These are phyloP conservation scores for Colletotrichum limetticola DNA, from an alignment of 2,329 filamentous ascomycete genomes.

Conservation along the genomic window DNA sequence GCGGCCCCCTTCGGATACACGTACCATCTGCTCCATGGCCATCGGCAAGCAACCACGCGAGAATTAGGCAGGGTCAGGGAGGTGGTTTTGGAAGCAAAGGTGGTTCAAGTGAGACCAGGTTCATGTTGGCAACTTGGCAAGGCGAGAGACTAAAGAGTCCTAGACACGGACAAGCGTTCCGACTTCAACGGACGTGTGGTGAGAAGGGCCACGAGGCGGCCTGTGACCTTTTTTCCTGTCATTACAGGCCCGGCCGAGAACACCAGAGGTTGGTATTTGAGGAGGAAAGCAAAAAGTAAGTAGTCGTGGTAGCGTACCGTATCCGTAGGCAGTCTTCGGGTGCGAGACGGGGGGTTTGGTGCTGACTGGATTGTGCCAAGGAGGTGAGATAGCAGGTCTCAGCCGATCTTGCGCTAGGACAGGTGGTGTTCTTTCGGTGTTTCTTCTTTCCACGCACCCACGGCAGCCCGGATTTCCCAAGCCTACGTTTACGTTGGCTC, in stretches of 20 bases:
- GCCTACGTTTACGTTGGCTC: neutral
- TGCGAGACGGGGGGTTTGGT: too few relatives aligned
- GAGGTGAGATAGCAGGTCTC: conserved; percentile 40
- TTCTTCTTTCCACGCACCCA: neutral
- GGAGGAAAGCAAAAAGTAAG: neutral
- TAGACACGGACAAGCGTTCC: too few relatives aligned
- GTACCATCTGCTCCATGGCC: too few relatives aligned
- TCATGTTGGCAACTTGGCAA: neutral
- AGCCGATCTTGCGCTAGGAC: conserved; percentile 41
- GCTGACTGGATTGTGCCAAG: neutral
- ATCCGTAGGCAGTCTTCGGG: too few relatives aligned
- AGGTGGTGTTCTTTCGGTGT: neutral
- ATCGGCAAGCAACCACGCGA: neutral
- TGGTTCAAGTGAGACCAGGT: neutral
- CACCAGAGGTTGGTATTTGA: neutral
- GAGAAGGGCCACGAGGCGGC: neutral
- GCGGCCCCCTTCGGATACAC: neutral
- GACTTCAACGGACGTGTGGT: neutral
- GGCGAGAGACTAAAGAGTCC: too few relatives aligned
- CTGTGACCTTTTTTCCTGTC: neutral
- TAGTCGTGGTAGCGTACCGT: too few relatives aligned
- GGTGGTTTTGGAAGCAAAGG: neutral
- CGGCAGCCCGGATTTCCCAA: neutral
- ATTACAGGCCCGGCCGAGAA: conserved; percentile 9
- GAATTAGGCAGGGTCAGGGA: neutral